phyloP scores from a whole-genome alignment of 108 stramenopile species.

The Skeletonema marinoi region DNA sequence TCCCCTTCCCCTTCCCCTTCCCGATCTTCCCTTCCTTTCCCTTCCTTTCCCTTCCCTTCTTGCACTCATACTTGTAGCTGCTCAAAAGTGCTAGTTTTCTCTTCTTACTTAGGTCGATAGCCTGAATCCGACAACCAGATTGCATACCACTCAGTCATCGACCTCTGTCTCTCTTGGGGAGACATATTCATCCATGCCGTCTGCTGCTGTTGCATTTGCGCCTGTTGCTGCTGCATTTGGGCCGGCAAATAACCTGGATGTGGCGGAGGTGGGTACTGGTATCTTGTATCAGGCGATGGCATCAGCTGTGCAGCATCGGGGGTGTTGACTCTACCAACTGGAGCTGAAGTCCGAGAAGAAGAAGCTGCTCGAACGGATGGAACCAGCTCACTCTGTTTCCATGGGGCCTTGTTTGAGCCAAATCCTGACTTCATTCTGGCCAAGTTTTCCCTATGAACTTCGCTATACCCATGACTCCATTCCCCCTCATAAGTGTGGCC shows the following conservation, averaged over 20 bases:
- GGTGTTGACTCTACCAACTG: neutral
- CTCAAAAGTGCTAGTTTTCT: too few relatives aligned
- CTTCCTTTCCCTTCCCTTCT: too few relatives aligned
- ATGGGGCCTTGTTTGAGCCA: neutral
- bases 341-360: too few relatives aligned
- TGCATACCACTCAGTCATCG: neutral
- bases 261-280: neutral
- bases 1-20: too few relatives aligned
- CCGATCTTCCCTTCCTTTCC: too few relatives aligned
- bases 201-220: neutral
- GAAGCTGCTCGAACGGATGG: neutral
- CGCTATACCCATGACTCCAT: slow-evolving; percentile 25
- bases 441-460: slow-evolving; percentile 2
- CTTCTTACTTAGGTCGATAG: neutral
- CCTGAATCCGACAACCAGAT: neutral
- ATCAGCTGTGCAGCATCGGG: neutral
- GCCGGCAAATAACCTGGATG: neutral
- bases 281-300: neutral
- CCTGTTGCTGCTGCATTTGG: neutral
- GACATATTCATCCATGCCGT: neutral
- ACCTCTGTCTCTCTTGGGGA: neutral
- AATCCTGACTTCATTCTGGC: neutral
- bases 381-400: neutral
- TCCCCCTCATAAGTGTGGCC: slow-evolving; percentile 51
- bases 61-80: too few relatives aligned